Base-by-base conservation (phyloP, 352 stramenopile genomes). In the Phytophthora fragariae region DNA sequence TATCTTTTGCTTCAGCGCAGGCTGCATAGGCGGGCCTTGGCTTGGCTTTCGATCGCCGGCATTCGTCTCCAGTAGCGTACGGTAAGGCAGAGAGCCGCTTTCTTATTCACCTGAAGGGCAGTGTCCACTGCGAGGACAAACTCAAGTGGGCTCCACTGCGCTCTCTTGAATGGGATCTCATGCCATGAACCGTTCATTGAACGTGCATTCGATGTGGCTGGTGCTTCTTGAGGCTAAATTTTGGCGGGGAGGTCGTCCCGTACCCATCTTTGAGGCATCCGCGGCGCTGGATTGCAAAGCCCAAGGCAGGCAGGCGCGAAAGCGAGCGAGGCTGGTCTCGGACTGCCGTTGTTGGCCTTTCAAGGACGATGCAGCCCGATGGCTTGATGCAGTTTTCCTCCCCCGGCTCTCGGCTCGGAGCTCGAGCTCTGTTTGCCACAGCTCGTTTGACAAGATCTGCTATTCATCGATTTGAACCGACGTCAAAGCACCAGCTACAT, bases 181-280 rank as follows among this genome's bases (percentile, higher is more conserved):
- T 17, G 37, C 9, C 37, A 44, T 44, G 37, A 11, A 44, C 19
- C 19, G 19, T 21, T 21, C 19, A 21, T 21, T 21, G 19, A 21
- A 21, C 24, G 1, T 27, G 24, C 24, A 27, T 27, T 44, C 10
- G 15, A 44, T 17, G 37, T 52, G 15, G 4, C 17, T 14, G 44
- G 39, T 49, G 44, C 39, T 54, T 33, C 17, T 57, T 37, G 31
- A 44, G 27, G 62, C 39, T 50, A 60, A 74, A 57, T 74, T 74
- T 74, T 74, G 50, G 50, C 33, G 53, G 33, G 53, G 60, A 74
- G 59, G 60, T 73, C n/a, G 12, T 17, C 41, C 3, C 47, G 57
- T 68, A 70, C 68, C 68, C 68, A 74, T 74, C 53, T 70, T 61
- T 5, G 31, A 50, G 60, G 67, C 67, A 73, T 70, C 46, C 61